Conservation (phyloP, 176 grass and related monocot genomes). For the Paspalum notatum region DNA sequence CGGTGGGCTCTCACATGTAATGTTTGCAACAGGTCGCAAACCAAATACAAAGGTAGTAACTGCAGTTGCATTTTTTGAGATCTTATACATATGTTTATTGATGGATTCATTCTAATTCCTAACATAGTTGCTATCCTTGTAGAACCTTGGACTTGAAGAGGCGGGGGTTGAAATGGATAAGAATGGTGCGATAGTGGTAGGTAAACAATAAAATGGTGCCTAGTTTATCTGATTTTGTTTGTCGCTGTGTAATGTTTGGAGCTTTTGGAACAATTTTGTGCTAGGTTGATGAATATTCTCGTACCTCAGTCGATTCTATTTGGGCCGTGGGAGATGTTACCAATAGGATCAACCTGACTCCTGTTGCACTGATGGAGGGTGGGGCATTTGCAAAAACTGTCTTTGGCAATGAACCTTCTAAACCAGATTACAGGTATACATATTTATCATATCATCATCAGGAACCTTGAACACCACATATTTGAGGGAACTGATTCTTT, state of each 20-base stretch:
- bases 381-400: constrained; percentile 65
- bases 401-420: constrained; percentile 75
- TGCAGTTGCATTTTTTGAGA: not conserved
- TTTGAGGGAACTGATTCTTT: constrained; percentile 4
- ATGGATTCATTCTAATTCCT: constrained; percentile 10
- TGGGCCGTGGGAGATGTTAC: constrained; percentile 91
- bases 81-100: not conserved
- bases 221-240: constrained; percentile 16
- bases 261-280: constrained; percentile 17
- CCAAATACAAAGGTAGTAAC: constrained; percentile 74
- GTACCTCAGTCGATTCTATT: constrained; percentile 75
- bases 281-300: constrained; percentile 79
- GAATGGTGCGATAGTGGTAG: constrained; percentile 76
- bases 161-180: constrained; percentile 65
- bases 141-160: constrained; percentile 81
- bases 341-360: constrained; percentile 75
- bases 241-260: not conserved
- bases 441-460: not conserved
- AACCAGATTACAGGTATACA: constrained; percentile 78
- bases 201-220: not conserved
- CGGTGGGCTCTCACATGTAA: constrained; percentile 79
- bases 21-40: constrained; percentile 81
- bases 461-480: constrained; percentile 17
- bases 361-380: constrained; percentile 87
- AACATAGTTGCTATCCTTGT: constrained; percentile 29